phyloP scores from a whole-genome alignment of 306 rosid genomes.

The Nissolia schottii region DNA sequence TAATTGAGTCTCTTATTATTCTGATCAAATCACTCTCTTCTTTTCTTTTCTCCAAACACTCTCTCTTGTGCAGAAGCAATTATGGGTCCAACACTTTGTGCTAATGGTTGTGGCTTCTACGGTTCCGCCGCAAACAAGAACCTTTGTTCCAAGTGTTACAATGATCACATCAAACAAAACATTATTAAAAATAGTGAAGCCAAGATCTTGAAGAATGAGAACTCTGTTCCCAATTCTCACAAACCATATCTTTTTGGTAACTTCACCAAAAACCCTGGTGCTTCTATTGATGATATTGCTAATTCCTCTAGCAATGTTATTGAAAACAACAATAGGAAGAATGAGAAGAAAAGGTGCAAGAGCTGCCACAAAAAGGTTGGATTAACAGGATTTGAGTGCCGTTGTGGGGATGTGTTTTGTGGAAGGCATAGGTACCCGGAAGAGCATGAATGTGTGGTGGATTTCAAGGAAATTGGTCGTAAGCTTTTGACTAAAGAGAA shows the following conservation, averaged over 20 bases:
- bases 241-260: not conserved
- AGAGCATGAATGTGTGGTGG: not conserved
- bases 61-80: too few species aligned
- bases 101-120: slow-evolving; percentile 42
- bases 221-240: not conserved
- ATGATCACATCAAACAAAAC: not conserved
- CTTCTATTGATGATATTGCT: not conserved
- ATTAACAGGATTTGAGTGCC: slow-evolving; percentile 22
- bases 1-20: not conserved
- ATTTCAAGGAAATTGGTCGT: slow-evolving; percentile 14
- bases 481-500: not conserved
- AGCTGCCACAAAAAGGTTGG: slow-evolving; percentile 31
- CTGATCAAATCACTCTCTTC: not conserved
- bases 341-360: slow-evolving; percentile 19
- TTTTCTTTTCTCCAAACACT: not conserved
- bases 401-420: slow-evolving; percentile 30
- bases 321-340: not conserved
- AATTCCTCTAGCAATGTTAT: too few species aligned
- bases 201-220: not conserved
- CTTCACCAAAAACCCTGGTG: not conserved
- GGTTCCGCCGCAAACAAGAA: slow-evolving; percentile 20
- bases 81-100: slow-evolving; percentile 30
- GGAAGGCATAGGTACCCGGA: slow-evolving; percentile 33
- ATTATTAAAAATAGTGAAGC: not conserved
- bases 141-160: slow-evolving; percentile 25